Base-by-base conservation (phyloP, 768 basidiomycete species). In the Rhizopogon roseolus region DNA sequence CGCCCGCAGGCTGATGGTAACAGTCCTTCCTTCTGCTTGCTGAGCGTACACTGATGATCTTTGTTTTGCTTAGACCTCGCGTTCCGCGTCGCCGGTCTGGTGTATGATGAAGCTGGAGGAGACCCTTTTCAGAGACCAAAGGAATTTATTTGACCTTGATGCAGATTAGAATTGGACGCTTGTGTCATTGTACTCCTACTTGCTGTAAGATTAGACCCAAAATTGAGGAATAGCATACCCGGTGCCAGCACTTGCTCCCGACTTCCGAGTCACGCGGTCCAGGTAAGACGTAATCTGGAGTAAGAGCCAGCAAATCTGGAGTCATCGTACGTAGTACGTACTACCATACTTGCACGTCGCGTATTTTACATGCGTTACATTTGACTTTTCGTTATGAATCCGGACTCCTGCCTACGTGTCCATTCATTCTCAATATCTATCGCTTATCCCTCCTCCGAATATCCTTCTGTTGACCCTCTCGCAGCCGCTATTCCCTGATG, bases 31-130 rank as follows among this genome's bases (percentile, higher is more conserved):
- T 36, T 22, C 42, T 17, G 28, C 17, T 34, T 34, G 39, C 29
- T 49, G 34, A 40, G 38, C 19, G 25, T 25, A 52, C 27, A 28
- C 55, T 52, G 53, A 59, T 53, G 22, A 49, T 44, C 1, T 36
- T 48, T 48, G n/a, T 43, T 28, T 49, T 3, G 27, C 16, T 19
- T 63, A 93, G 92, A 91, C 66, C 82, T 95, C 48, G 93, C 92
- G 5, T 86, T 85, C 69, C 86, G 85, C 54, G 87, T 94, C 29
- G 91, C 88, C 32, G 89, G 90, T 17, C 70, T 93, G 55, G 89
- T 93, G 5, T 93, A 90, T 64, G 91, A 93, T 59, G 82, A 85
- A 58, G 79, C 81, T 36, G 89, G 88, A 22, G 89, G 90, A n/a
- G 89, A 92, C 61, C 81, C 83, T n/a, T 63, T 74, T 3, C 78